These are phyloP conservation scores for Trichosporon coremiiforme DNA, from an alignment of 1,284 basidiomycete genomes.

Conservation along the genomic window DNA sequence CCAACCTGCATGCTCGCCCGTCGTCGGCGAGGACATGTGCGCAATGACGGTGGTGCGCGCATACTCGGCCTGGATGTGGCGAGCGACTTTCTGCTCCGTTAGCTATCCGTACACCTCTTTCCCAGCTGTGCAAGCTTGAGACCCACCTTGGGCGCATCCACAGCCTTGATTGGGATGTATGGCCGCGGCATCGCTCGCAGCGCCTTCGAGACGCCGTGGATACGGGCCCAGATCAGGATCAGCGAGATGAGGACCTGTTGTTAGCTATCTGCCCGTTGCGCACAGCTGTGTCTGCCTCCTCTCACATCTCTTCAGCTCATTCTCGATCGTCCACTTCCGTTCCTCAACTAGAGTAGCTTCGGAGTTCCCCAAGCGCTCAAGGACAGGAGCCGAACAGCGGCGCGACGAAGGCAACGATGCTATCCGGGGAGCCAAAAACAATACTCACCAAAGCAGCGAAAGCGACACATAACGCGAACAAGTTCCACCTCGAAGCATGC, in stretches of 20 bases:
- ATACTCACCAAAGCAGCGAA: slow-evolving; percentile 50
- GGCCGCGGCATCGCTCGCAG: slow-evolving; percentile 66
- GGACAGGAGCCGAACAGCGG: too few relatives aligned
- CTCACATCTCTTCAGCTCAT: too few relatives aligned
- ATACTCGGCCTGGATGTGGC: slow-evolving; percentile 76
- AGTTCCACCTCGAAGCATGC: slow-evolving; percentile 48
- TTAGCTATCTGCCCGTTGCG: neutral
- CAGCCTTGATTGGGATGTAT: slow-evolving; percentile 64
- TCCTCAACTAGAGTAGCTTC: too few relatives aligned
- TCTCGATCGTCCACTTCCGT: too few relatives aligned
- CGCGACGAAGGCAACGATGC: too few relatives aligned
- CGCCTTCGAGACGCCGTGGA: slow-evolving; percentile 46
- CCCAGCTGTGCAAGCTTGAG: neutral
- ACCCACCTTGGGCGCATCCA: slow-evolving; percentile 73
- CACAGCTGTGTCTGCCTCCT: too few relatives aligned
- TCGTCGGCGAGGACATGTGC: slow-evolving; percentile 73
- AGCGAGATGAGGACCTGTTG: slow-evolving; percentile 41
- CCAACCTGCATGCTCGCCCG: slow-evolving; percentile 75
- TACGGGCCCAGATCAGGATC: slow-evolving; percentile 45
- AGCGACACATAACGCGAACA: slow-evolving; percentile 49
- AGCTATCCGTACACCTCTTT: neutral
- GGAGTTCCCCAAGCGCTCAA: too few relatives aligned
- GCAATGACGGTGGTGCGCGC: slow-evolving; percentile 73
- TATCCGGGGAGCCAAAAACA: too few relatives aligned
- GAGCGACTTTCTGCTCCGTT: slow-evolving; percentile 64